Evolutionary conservation across 495 filamentous ascomycete genomes (phyloP).

Genomic region (Podospora pseudocomata): DNA sequence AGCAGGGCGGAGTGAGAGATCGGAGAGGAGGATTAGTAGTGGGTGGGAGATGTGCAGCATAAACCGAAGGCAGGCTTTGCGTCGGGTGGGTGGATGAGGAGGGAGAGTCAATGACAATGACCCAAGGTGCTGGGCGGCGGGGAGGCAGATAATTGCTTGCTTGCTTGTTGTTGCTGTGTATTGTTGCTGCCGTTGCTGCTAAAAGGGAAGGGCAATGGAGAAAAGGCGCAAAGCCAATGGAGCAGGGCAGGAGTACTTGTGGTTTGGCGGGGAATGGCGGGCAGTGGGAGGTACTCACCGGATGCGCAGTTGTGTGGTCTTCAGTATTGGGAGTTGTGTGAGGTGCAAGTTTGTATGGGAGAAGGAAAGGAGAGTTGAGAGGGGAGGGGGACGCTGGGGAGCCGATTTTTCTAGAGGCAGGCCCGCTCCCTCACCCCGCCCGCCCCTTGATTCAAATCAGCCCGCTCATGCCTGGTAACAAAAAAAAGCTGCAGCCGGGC

Average conservation of each 20-base stretch:
- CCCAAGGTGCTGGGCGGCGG: constrained; percentile 9
- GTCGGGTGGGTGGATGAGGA: constrained; percentile 8
- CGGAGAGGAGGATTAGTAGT: too few relatives aligned
- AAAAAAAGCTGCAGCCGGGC: constrained; percentile 37
- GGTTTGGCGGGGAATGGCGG: constrained; percentile 18
- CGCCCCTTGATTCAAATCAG: constrained; percentile 47
- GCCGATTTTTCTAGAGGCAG: constrained; percentile 60
- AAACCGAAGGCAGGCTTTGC: constrained; percentile 8
- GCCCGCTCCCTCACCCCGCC: background rate
- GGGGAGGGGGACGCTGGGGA: constrained; percentile 49
- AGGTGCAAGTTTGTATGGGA: constrained; percentile 46
- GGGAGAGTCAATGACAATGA: background rate
- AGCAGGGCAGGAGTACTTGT: constrained; percentile 27
- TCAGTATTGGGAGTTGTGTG: constrained; percentile 27
- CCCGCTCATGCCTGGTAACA: constrained; percentile 41
- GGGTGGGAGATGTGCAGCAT: constrained; percentile 2
- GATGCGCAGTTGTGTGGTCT: constrained; percentile 23
- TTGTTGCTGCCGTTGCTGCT: background rate
- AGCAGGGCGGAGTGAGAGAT: background rate
- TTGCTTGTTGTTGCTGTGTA: too few relatives aligned
- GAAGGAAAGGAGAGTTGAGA: constrained; percentile 49
- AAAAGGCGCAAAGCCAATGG: constrained; percentile 8
- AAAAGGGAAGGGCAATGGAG: background rate
- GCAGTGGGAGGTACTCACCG: constrained; percentile 29
- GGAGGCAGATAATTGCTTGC: constrained; percentile 5